These are phyloP conservation scores for Alliaria petiolata DNA, from an alignment of 345 rosid genomes.

Conservation along the genomic window DNA sequence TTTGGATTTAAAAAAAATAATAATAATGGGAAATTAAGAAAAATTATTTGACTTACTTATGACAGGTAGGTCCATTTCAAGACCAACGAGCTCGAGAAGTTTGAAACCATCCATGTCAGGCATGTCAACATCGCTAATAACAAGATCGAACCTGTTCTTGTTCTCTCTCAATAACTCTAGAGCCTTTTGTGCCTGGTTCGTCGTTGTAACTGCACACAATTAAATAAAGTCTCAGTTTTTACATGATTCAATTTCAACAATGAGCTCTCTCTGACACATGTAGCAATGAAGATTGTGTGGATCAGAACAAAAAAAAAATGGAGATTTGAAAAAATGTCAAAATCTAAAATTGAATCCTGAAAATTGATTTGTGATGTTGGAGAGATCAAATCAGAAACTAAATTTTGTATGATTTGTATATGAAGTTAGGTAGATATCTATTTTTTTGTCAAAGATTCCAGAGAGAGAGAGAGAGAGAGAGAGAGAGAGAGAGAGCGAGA, in stretches of 20 bases:
- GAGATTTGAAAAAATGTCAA: not conserved
- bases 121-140: constrained; percentile 97
- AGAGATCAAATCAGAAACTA: constrained; percentile 6
- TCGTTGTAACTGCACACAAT: constrained; percentile 65
- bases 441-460: constrained; percentile 9
- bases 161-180: constrained; percentile 67
- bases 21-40: not conserved
- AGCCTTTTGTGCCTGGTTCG: constrained; percentile 85
- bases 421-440: not conserved
- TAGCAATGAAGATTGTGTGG: not conserved
- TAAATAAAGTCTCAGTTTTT: not conserved
- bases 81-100: constrained; percentile 91
- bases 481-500: too few species aligned
- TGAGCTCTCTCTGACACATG: constrained; percentile 8
- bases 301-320: constrained; percentile 9
- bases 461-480: too few species aligned
- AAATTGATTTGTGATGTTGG: not conserved
- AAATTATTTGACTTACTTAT: constrained; percentile 59
- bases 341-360: not conserved
- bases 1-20: not conserved
- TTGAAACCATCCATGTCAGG: constrained; percentile 99
- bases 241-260: constrained; percentile 7
- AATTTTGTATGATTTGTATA: not conserved
- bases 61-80: constrained; percentile 99
- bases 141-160: constrained; percentile 88